phyloP scores from a whole-genome alignment of 2,329 filamentous ascomycete genomes.

The Pseudocercospora ulei region DNA sequence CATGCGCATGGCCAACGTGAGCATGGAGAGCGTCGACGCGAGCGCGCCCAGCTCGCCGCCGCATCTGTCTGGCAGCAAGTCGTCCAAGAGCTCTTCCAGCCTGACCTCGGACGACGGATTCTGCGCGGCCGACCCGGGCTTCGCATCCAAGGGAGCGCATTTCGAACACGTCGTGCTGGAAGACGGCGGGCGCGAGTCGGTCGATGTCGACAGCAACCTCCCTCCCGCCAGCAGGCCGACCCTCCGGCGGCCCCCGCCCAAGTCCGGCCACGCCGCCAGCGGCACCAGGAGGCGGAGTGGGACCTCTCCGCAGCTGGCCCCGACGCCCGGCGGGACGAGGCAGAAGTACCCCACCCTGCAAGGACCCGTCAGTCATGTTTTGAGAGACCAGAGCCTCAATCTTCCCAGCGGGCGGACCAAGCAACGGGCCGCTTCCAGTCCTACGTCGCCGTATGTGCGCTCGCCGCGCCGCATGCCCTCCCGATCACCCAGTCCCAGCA shows the following conservation, averaged over 20 bases:
- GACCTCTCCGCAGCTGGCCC: conserved; percentile 16
- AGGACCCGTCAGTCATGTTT: conserved; percentile 34
- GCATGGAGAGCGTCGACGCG: conserved; percentile 21
- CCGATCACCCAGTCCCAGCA: conserved; percentile 32
- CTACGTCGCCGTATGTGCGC: conserved; percentile 28
- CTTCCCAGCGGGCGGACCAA: conserved; percentile 34
- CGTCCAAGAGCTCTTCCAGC: conserved; percentile 65
- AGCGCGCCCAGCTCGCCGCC: conserved; percentile 25
- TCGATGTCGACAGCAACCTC: conserved; percentile 42
- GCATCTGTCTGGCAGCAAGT: conserved; percentile 60
- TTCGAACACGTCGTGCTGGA: conserved; percentile 92
- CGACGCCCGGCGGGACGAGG: conserved; percentile 18
- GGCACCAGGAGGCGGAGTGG: conserved; percentile 16
- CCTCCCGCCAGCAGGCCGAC: conserved; percentile 31
- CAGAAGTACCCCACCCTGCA: conserved; percentile 36
- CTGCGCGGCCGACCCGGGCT: conserved; percentile 22
- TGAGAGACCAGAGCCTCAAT: conserved; percentile 34
- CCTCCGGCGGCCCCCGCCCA: conserved; percentile 24
- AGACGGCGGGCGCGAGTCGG: conserved; percentile 39
- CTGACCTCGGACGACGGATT: conserved; percentile 60
- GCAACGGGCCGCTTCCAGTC: conserved; percentile 37
- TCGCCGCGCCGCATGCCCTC: conserved; percentile 22
- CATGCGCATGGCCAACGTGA: conserved; percentile 18
- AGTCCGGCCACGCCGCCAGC: conserved; percentile 14
- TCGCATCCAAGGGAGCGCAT: conserved; percentile 60